phyloP scores from a whole-genome alignment of 805 yeast genomes.

The Saccharomycopsis synnaedendra region DNA sequence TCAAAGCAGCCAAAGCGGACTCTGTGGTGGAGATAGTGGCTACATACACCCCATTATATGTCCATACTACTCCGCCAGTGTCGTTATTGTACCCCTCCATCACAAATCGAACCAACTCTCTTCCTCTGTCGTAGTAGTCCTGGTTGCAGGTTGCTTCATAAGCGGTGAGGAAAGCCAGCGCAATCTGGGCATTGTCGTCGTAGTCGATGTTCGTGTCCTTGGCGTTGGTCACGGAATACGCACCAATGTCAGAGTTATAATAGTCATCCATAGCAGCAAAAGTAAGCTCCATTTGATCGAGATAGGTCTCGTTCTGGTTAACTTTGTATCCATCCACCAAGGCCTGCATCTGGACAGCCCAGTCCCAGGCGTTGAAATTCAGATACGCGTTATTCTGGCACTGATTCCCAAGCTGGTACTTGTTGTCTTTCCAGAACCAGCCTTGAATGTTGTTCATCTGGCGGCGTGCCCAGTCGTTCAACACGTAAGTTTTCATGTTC shows the following conservation, averaged over 20 bases:
- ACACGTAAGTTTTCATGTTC: neutral
- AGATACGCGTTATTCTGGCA: neutral
- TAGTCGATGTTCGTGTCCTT: constrained; percentile 55
- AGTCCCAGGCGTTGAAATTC: constrained; percentile 40
- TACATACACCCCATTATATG: constrained; percentile 43
- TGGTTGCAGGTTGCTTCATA: constrained; percentile 53
- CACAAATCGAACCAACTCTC: constrained; percentile 46
- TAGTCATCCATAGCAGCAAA: constrained; percentile 40
- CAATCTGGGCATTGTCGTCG: constrained; percentile 68
- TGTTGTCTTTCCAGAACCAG: neutral
- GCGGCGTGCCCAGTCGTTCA: neutral
- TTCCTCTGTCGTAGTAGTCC: constrained; percentile 40
- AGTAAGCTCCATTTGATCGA: constrained; percentile 42
- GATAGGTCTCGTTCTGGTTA: constrained; percentile 22
- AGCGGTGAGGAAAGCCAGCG: constrained; percentile 51
- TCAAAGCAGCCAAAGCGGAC: constrained; percentile 49
- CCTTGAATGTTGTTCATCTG: neutral
- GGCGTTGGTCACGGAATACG: constrained; percentile 56
- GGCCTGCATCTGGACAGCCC: constrained; percentile 55
- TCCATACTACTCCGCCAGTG: constrained; percentile 60
- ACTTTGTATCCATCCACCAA: constrained; percentile 47
- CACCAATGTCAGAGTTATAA: constrained; percentile 33
- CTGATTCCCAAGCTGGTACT: neutral
- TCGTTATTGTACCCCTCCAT: constrained; percentile 50
- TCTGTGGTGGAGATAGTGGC: constrained; percentile 61